Base-by-base conservation (phyloP, 768 basidiomycete genomes). In the Xerocomellus amylosporus region DNA sequence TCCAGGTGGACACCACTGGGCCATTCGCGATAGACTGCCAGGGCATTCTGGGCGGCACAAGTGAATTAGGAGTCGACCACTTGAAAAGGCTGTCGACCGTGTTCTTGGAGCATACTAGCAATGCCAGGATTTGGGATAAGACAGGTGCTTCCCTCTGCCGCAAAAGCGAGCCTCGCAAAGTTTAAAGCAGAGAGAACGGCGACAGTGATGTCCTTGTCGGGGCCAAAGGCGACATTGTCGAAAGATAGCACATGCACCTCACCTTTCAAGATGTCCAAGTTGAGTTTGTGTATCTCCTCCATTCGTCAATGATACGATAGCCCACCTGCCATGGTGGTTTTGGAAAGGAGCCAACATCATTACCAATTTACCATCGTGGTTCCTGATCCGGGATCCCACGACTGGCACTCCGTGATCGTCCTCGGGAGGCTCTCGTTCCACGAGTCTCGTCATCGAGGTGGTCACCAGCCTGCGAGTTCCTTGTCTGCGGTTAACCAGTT, bases 101-200 rank as follows among this genome's bases (percentile, higher is more conserved):
- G 46, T 59, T 41, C 17, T 37, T 56, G 8, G 62, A 53, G 38
- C 39, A 55, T 9, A 69, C 41, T n/a, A n/a, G n/a, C n/a, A 15
- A 47, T 5, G 34, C 15, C 9, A 68, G 28, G n/a, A 56, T 43
- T 42, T 55, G 49, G 20, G 58, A 60, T 20, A 60, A 22, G 43
- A 40, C n/a, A 2, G 58, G 45, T 43, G 2, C 30, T 47, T 20
- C 19, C n/a, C 24, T 53, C 55, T 17, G 43, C 46, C 14, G 47
- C 40, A 22, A 85, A 75, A 20, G 77, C 71, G 12, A 80, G 58
- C 45, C 83, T 74, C 4, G 77, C 78, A 47, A 82, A 85, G 60
- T 87, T 86, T 43, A 87, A 65, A 2, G 80, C 79, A 5, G 81
- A 84, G 22, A 87, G 73, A 13, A 81, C 80, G 54, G 80, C 80